A percentile compares a stretch with the other conserved stretches of the same genome.
Conservation (phyloP, 345 rosid species). For the Eucalyptus cloeziana region DNA sequence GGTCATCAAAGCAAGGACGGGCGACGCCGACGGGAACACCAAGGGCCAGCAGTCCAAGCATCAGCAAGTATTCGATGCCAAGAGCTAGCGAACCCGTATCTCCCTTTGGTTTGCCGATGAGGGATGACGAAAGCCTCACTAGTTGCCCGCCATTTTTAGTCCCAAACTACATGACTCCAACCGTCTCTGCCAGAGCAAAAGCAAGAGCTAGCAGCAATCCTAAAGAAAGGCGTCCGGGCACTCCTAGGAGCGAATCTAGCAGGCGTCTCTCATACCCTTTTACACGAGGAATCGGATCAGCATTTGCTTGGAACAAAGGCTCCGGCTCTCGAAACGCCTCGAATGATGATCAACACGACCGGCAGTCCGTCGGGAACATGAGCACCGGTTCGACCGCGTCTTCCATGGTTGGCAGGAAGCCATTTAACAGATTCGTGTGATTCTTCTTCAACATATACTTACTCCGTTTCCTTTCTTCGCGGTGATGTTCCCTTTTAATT, state of each 20-base stretch:
- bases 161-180: constrained; percentile 87
- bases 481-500: background rate
- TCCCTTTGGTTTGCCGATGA: constrained; percentile 36
- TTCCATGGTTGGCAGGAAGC: constrained; percentile 51
- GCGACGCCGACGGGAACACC: constrained; percentile 36
- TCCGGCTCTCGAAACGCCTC: constrained; percentile 19
- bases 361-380: constrained; percentile 43
- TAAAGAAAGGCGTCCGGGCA: constrained; percentile 42
- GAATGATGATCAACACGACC: constrained; percentile 18
- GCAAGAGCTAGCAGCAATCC: constrained; percentile 66
- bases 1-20: constrained; percentile 26
- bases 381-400: constrained; percentile 81
- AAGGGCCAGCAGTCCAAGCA: constrained; percentile 18
- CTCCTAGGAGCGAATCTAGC: constrained; percentile 59
- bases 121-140: constrained; percentile 89
- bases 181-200: constrained; percentile 77
- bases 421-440: constrained; percentile 98
- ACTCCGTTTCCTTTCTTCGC: background rate
- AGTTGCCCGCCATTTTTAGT: constrained; percentile 89
- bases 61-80: constrained; percentile 37
- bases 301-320: constrained; percentile 38
- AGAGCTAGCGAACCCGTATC: constrained; percentile 48
- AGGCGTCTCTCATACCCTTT: constrained; percentile 69
- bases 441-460: background rate
- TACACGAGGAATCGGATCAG: constrained; percentile 51